Evolutionary conservation across 257 asterid genomes (phyloP).

Genomic region (Solanum medicagineum): DNA sequence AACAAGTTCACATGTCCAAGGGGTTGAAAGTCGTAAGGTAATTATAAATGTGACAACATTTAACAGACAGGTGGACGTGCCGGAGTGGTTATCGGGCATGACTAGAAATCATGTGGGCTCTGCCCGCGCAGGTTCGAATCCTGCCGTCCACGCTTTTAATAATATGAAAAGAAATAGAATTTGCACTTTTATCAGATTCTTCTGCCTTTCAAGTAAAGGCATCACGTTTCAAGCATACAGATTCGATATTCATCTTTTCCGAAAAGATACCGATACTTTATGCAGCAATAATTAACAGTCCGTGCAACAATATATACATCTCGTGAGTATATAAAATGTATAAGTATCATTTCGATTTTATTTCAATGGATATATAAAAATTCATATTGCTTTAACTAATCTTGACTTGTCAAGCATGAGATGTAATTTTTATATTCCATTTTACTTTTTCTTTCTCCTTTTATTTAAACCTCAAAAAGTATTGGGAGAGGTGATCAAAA

Average conservation of each 20-base stretch:
- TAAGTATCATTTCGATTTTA: neutral
- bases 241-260: neutral
- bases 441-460: too few species aligned
- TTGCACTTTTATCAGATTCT: neutral
- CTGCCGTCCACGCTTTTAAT: neutral
- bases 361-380: neutral
- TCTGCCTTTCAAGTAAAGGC: neutral
- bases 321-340: neutral
- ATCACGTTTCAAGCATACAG: neutral
- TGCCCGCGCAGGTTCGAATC: conserved; percentile 23
- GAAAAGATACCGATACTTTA: neutral
- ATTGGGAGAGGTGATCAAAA: too few species aligned
- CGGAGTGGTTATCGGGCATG: conserved; percentile 9
- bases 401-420: neutral
- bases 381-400: neutral
- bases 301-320: neutral
- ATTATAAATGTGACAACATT: too few species aligned
- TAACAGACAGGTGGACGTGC: conserved; percentile 1
- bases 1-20: too few species aligned
- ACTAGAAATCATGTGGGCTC: neutral
- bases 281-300: too few species aligned
- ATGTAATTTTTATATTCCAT: neutral
- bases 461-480: too few species aligned
- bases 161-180: too few species aligned
- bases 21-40: too few species aligned